A percentile compares a stretch with the other conserved stretches of the same genome.
phyloP scores from a whole-genome alignment of 2,329 filamentous ascomycete genomes.

The Rutstroemia sp. region DNA sequence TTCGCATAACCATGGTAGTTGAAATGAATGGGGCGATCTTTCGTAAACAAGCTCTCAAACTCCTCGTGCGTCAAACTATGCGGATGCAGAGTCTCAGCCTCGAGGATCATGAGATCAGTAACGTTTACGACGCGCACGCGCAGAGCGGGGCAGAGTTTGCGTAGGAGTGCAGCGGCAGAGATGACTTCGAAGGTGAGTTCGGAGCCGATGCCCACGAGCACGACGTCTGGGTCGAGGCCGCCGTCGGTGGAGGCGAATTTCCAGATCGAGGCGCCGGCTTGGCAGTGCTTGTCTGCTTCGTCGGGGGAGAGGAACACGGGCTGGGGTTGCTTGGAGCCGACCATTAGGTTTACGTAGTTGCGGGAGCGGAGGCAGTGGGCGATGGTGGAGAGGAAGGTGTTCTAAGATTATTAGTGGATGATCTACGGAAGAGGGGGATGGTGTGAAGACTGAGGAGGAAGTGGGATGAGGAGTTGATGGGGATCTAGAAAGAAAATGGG shows the following conservation, averaged over 20 bases:
- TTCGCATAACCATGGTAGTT: constrained; percentile 61
- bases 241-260: constrained; percentile 52
- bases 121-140: constrained; percentile 57
- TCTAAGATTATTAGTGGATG: constrained; percentile 27
- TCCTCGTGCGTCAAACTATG: constrained; percentile 45
- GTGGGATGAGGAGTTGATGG: too few relatives aligned
- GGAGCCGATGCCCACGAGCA: constrained; percentile 56
- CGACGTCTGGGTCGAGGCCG: constrained; percentile 51
- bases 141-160: constrained; percentile 41
- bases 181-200: constrained; percentile 61
- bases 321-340: constrained; percentile 59
- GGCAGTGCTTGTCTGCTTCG: constrained; percentile 55
- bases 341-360: constrained; percentile 61
- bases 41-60: constrained; percentile 51
- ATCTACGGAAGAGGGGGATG: neutral
- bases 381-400: constrained; percentile 58
- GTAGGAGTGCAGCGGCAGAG: constrained; percentile 49
- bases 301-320: constrained; percentile 50
- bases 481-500: too few relatives aligned
- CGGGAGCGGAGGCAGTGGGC: constrained; percentile 53
- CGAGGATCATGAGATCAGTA: constrained; percentile 57
- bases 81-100: constrained; percentile 47
- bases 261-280: constrained; percentile 52
- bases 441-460: too few relatives aligned
- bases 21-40: constrained; percentile 49